Conservation (phyloP, 306 rosid species). For the Vigna radiata region DNA sequence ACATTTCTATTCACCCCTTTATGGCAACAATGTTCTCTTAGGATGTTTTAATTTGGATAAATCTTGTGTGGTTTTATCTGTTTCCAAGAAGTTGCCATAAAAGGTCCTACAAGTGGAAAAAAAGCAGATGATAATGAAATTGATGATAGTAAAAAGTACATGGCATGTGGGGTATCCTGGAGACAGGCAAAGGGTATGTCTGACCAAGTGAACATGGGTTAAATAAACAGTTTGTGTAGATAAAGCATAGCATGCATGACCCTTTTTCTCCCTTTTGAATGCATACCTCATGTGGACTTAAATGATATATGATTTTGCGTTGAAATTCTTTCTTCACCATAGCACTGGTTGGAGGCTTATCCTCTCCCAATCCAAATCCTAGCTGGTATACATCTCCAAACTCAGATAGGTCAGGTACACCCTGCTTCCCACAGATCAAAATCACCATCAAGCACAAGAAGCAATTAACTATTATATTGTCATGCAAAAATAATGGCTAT, state of each 20-base stretch:
- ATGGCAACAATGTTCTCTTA: conserved; percentile 2
- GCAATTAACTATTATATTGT: conserved; percentile 1
- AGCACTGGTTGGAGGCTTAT: conserved; percentile 83
- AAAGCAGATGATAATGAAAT: conserved; percentile 11
- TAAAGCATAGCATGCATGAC: not conserved
- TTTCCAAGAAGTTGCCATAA: conserved; percentile 12
- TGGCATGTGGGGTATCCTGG: conserved; percentile 29
- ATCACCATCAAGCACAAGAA: conserved; percentile 7
- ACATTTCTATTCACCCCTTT: too few species aligned
- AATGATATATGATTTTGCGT: conserved; percentile 62
- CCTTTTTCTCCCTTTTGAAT: not conserved
- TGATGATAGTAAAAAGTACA: conserved; percentile 23
- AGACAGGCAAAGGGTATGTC: not conserved
- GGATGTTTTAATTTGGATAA: conserved; percentile 21
- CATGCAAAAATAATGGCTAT: conserved; percentile 28
- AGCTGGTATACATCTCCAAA: conserved; percentile 74
- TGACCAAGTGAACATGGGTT: conserved; percentile 33
- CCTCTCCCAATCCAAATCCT: conserved; percentile 71
- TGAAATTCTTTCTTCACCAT: conserved; percentile 77
- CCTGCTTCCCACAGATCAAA: conserved; percentile 53
- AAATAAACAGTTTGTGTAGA: conserved; percentile 12
- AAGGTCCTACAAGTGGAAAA: conserved; percentile 40
- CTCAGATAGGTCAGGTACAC: conserved; percentile 78
- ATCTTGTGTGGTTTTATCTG: not conserved
- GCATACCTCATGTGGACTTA: conserved; percentile 79